A percentile compares a stretch with the other conserved stretches of the same genome.
Conservation (phyloP, 1,284 basidiomycete species). For the Cryptococcus floricola region DNA sequence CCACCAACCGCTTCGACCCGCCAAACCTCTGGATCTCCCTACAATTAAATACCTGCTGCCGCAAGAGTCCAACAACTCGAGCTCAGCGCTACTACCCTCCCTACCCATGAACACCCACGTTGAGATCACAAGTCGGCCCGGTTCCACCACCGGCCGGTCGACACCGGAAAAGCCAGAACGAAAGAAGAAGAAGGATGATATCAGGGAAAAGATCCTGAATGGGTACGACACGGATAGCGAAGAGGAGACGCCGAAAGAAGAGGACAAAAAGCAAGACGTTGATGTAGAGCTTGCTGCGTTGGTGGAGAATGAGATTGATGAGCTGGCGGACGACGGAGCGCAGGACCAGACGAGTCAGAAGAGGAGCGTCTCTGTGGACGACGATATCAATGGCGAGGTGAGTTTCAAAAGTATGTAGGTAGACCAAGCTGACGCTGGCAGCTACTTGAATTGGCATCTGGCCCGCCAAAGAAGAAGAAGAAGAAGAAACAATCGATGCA, state of each 20-base stretch:
- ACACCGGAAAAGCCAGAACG: conserved; percentile 13
- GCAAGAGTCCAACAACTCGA: too few species aligned
- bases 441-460: conserved; percentile 38
- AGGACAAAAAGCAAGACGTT: conserved; percentile 8
- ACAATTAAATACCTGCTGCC: too few species aligned
- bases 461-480: conserved; percentile 40
- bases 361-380: conserved; percentile 27
- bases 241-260: conserved; percentile 11
- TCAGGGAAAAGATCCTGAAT: conserved; percentile 32
- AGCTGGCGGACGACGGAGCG: conserved; percentile 23
- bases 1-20: not conserved
- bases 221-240: conserved; percentile 35
- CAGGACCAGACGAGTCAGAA: conserved; percentile 16
- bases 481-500: not conserved
- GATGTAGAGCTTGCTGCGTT: conserved; percentile 29
- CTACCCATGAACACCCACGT: too few species aligned
- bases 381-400: conserved; percentile 34
- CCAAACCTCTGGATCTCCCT: conserved; percentile 5
- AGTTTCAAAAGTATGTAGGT: not conserved
- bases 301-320: conserved; percentile 31
- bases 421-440: conserved; percentile 3
- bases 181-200: conserved; percentile 16
- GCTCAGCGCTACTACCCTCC: too few species aligned
- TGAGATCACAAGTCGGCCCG: too few species aligned
- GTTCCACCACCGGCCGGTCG: not conserved